phyloP scores from a whole-genome alignment of 2,329 filamentous ascomycete species.

The Pleoardoris graminearum region DNA sequence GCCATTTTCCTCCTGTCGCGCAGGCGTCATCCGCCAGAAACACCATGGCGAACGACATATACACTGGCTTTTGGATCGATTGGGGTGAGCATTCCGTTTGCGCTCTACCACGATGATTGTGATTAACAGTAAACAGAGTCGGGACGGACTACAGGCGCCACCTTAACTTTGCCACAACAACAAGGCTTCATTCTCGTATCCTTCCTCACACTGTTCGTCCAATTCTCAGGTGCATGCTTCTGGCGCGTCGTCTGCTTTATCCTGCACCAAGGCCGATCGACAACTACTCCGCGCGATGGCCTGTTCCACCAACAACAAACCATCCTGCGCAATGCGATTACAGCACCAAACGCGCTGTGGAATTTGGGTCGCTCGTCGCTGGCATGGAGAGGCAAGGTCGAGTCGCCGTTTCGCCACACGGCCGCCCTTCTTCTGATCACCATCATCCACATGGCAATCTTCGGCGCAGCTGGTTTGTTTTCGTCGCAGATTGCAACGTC shows the following conservation, averaged over 20 bases:
- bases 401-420: conserved; percentile 14
- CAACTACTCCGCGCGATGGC: conserved; percentile 18
- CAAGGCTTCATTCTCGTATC: conserved; percentile 22
- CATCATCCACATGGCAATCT: conserved; percentile 18
- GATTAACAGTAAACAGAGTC: conserved; percentile 15
- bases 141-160: conserved; percentile 18
- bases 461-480: conserved; percentile 22
- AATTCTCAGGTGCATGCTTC: conserved; percentile 25
- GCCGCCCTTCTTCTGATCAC: conserved; percentile 15
- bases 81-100: conserved; percentile 12
- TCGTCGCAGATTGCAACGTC: conserved; percentile 20
- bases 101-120: background rate
- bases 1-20: background rate
- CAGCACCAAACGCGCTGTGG: conserved; percentile 23
- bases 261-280: conserved; percentile 23
- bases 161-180: conserved; percentile 20
- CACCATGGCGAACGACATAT: conserved; percentile 10
- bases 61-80: conserved; percentile 21
- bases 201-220: conserved; percentile 26
- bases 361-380: conserved; percentile 14
- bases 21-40: background rate
- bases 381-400: conserved; percentile 19
- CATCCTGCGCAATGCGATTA: conserved; percentile 26
- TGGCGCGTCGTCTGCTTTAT: conserved; percentile 27
- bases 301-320: conserved; percentile 28